Base-by-base conservation (phyloP, 441 rosid species). In the Euphorbia schlechtendalii region DNA sequence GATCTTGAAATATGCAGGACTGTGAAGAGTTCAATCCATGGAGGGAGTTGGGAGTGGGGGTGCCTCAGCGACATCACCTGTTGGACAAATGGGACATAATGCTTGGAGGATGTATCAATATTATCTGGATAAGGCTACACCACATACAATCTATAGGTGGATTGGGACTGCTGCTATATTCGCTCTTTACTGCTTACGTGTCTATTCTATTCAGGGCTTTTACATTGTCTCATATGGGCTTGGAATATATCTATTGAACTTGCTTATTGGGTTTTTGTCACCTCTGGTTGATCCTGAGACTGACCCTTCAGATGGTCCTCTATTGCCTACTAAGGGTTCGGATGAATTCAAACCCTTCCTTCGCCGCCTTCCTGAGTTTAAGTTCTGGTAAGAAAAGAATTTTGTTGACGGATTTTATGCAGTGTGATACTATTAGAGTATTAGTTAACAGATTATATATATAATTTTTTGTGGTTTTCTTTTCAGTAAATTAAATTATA, bases 361-460 rank as follows among this genome's bases (percentile, higher is more conserved):
- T 30, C 71, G 75, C 59, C 75, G 71, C 13, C 67, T 71, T 8
- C 75, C 75, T 9, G 76, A 73, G 66, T 73, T 73, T 30, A 73
- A 63, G 62, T 73, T 73, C 61, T 73, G 69, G 76, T 73, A 68
- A 24, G 45, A 9, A 12, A 40, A 40, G 45, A 8, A 8, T 40
- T 40, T 40, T n/a, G 45, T 40, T 40, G 45, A 40, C 9, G 9
- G 45, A 40, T 40, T 40, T 40, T 40, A 40, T 40, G 4, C 9
- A 12, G n/a, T n/a, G n/a, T n/a, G n/a, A n/a, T n/a, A n/a, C n/a
- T n/a, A n/a, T n/a, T n/a, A n/a, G n/a, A n/a, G n/a, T n/a, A n/a
- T n/a, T n/a, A n/a, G n/a, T n/a, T n/a, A n/a, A n/a, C n/a, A n/a
- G n/a, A n/a, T n/a, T n/a, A n/a, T n/a, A n/a, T n/a, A n/a, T n/a